Percentiles rank a stretch among this genome's conserved stretches.
Conservation (phyloP, 1,284 basidiomycete genomes). For the Meripilus lineatus region DNA sequence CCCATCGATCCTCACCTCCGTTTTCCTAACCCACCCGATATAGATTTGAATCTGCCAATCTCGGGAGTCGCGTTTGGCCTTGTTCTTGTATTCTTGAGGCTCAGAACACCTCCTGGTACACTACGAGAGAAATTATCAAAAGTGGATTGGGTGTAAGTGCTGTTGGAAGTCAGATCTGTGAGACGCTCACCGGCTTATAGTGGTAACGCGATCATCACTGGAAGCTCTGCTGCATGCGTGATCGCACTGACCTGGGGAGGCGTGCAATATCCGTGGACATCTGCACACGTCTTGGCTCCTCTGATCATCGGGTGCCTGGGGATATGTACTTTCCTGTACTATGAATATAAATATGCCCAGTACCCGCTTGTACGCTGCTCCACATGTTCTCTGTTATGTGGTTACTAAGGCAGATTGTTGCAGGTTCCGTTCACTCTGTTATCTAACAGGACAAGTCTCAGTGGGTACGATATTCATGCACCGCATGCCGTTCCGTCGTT, state of each 20-base stretch:
- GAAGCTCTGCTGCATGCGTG: constrained; percentile 12
- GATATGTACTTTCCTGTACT: constrained; percentile 13
- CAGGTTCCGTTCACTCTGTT: constrained; percentile 12
- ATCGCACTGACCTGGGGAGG: constrained; percentile 15
- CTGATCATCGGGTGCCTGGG: constrained; percentile 13
- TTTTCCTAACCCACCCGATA: not conserved
- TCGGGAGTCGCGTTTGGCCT: constrained; percentile 29
- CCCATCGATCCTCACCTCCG: not conserved
- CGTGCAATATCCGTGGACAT: constrained; percentile 14
- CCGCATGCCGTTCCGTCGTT: not conserved
- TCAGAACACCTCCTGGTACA: constrained; percentile 7
- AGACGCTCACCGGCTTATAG: constrained; percentile 4
- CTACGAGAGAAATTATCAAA: constrained; percentile 9
- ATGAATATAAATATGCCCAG: constrained; percentile 11
- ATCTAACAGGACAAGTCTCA: constrained; percentile 14
- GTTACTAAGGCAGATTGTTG: not conserved
- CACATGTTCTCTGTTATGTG: not conserved
- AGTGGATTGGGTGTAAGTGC: constrained; percentile 14
- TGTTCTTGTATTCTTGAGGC: constrained; percentile 16
- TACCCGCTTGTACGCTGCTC: constrained; percentile 14
- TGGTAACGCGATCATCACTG: constrained; percentile 14
- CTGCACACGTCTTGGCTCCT: constrained; percentile 14
- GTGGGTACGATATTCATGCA: constrained; percentile 10
- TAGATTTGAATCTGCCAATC: constrained; percentile 33
- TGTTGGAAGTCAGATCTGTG: not conserved